These are phyloP conservation scores for Bruguiera hainesii DNA, from an alignment of 441 rosid genomes.

Conservation along the genomic window DNA sequence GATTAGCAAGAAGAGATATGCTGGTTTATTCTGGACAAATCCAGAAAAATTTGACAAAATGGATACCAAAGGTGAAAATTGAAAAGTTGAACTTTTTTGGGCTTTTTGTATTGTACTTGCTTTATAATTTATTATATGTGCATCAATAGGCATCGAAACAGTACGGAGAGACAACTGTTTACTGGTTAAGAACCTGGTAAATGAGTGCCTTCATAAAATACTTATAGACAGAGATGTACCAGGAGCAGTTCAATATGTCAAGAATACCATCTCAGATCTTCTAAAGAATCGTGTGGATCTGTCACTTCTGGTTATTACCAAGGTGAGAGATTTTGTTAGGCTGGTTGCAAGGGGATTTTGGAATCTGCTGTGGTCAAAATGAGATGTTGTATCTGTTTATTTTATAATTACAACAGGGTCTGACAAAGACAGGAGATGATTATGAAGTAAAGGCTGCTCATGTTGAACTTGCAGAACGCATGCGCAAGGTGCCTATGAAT, in stretches of 20 bases:
- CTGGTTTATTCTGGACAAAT: conserved; percentile 94
- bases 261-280: conserved; percentile 92
- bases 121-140: conserved; percentile 19
- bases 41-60: conserved; percentile 85
- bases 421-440: conserved; percentile 94
- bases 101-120: conserved; percentile 1
- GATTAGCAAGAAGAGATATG: conserved; percentile 98
- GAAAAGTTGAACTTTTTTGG: conserved; percentile 4
- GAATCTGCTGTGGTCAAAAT: conserved; percentile 4
- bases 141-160: conserved; percentile 84
- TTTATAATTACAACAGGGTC: conserved; percentile 53
- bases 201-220: conserved; percentile 89
- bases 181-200: conserved; percentile 91
- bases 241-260: conserved; percentile 86
- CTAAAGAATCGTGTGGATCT: conserved; percentile 96
- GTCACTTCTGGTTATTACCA: conserved; percentile 95
- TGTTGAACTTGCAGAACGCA: conserved; percentile 97
- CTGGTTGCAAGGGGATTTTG: background rate
- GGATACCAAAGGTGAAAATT: conserved; percentile 87
- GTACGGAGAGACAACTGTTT: conserved; percentile 98
- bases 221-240: conserved; percentile 84
- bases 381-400: conserved; percentile 9
- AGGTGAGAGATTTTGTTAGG: conserved; percentile 42
- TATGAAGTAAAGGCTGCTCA: conserved; percentile 96
- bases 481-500: conserved; percentile 69